These are phyloP conservation scores for Hirsutella minnesotensis DNA, from an alignment of 2,329 filamentous ascomycete species.

Conservation along the genomic window DNA sequence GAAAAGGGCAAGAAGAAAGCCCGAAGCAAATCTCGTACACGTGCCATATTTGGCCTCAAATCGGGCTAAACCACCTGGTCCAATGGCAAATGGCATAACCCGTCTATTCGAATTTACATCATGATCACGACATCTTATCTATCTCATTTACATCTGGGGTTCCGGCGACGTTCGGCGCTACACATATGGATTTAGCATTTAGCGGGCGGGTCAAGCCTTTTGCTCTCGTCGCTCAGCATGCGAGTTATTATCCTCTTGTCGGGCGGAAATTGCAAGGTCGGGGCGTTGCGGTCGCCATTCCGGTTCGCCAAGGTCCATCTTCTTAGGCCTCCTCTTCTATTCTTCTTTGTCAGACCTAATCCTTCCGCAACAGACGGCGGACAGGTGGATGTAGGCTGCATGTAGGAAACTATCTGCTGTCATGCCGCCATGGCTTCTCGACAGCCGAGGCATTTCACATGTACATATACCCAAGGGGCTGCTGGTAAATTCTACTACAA, in stretches of 20 bases:
- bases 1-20: slow-evolving; percentile 48
- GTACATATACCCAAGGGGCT: slow-evolving; percentile 1
- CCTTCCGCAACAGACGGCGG: background rate
- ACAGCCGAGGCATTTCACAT: slow-evolving; percentile 4
- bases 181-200: slow-evolving; percentile 7
- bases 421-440: background rate
- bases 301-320: background rate
- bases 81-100: too few relatives aligned
- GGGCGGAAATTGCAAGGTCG: background rate
- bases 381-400: slow-evolving; percentile 1
- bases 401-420: slow-evolving; percentile 1
- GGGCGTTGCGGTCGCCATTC: background rate
- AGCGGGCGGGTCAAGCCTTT: slow-evolving; percentile 7
- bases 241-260: background rate
- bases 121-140: slow-evolving; percentile 17
- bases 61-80: slow-evolving; percentile 7
- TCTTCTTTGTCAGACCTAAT: background rate
- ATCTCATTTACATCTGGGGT: slow-evolving; percentile 21
- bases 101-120: slow-evolving; percentile 8
- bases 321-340: background rate
- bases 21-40: slow-evolving; percentile 64
- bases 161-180: slow-evolving; percentile 9
- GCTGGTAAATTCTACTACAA: background rate
- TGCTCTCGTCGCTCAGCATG: slow-evolving; percentile 1
- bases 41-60: slow-evolving; percentile 56